These are phyloP conservation scores for Cladosporium sp. DNA, from an alignment of 2,329 filamentous ascomycete genomes.

Conservation along the genomic window DNA sequence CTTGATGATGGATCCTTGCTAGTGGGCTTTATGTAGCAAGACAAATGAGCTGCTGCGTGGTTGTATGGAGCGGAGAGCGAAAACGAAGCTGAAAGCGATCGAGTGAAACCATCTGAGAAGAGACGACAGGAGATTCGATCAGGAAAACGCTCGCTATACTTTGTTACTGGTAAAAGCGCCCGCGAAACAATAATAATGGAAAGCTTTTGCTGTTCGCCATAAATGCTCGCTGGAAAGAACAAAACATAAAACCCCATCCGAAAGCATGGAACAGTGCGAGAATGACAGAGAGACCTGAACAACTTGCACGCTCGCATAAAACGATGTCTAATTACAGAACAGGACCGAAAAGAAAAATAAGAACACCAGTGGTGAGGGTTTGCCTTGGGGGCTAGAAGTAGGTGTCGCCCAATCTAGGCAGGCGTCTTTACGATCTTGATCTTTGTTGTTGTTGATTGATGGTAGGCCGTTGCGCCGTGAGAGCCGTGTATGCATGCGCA, in stretches of 20 bases:
- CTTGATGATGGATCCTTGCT: background rate
- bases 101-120: background rate
- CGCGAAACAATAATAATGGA: background rate
- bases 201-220: slow-evolving; percentile 1
- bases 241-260: background rate
- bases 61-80: background rate
- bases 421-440: slow-evolving; percentile 1
- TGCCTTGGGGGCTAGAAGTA: background rate
- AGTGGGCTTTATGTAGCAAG: too few relatives aligned
- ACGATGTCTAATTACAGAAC: background rate
- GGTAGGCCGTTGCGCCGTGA: background rate
- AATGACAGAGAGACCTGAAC: background rate
- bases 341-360: background rate
- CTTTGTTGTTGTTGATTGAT: background rate
- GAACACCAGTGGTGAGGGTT: background rate
- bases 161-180: background rate
- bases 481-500: background rate
- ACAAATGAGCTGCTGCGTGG: too few relatives aligned
- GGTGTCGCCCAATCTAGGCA: background rate
- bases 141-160: background rate
- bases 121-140: background rate
- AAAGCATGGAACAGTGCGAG: background rate
- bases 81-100: background rate
- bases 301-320: background rate
- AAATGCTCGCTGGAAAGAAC: slow-evolving; percentile 1